These are phyloP conservation scores for Candida insectorum DNA, from an alignment of 805 yeast species.

Conservation along the genomic window DNA sequence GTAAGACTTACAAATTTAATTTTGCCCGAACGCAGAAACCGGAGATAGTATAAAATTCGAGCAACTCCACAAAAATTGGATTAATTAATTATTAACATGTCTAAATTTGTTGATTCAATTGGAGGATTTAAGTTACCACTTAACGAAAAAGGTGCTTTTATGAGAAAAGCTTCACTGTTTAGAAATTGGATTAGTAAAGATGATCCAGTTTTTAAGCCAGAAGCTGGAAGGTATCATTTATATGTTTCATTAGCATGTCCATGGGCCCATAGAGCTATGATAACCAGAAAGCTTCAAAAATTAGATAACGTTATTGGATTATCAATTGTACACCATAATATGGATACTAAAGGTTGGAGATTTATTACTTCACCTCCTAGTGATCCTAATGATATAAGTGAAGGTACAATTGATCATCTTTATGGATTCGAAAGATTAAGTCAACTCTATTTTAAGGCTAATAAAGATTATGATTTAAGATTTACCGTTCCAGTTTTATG, in stretches of 20 bases:
- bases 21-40: no score
- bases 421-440: constrained; percentile 59
- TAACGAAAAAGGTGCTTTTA: constrained; percentile 8
- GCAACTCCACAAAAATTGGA: no score
- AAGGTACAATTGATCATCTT: constrained; percentile 46
- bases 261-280: constrained; percentile 89
- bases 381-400: constrained; percentile 43
- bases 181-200: constrained; percentile 54
- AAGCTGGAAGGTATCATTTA: constrained; percentile 77
- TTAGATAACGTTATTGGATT: constrained; percentile 52
- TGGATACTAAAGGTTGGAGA: constrained; percentile 89
- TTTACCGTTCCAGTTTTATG: constrained; percentile 92
- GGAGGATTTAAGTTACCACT: constrained; percentile 8
- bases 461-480: constrained; percentile 75
- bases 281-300: constrained; percentile 73
- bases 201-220: constrained; percentile 71
- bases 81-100: constrained; percentile 1
- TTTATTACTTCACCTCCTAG: constrained; percentile 54
- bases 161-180: constrained; percentile 39
- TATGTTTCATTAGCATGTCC: constrained; percentile 92
- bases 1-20: no score
- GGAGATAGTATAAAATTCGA: no score
- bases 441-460: constrained; percentile 71
- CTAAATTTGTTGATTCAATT: constrained; percentile 4
- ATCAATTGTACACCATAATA: constrained; percentile 86